Percentiles rank a stretch among this genome's conserved stretches.
Evolutionary conservation across 1,284 basidiomycete genomes (phyloP).

Genomic region (Irpex lacteus): DNA sequence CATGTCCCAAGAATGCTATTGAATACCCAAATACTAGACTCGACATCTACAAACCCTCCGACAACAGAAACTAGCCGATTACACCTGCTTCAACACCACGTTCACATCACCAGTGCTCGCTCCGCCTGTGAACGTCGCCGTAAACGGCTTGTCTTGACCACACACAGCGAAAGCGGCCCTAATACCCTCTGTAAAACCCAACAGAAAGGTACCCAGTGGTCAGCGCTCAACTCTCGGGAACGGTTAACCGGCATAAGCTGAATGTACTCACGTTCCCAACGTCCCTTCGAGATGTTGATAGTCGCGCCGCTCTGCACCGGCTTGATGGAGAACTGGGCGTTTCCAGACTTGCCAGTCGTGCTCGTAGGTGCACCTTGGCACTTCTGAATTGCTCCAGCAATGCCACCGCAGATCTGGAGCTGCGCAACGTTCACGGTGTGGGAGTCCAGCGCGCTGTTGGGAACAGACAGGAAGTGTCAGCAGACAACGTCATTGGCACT

Average conservation of each 20-base stretch:
- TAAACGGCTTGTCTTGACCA: conserved; percentile 30
- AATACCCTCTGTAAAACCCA: conserved; percentile 22
- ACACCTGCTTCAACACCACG: conserved; percentile 13
- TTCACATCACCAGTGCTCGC: conserved; percentile 28
- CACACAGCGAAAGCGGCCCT: conserved; percentile 29
- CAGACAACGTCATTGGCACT: neutral
- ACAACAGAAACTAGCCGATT: neutral
- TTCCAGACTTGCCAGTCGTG: conserved; percentile 26
- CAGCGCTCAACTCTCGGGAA: too few species aligned
- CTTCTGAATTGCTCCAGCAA: conserved; percentile 30
- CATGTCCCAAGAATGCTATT: neutral
- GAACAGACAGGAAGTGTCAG: neutral
- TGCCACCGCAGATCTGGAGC: conserved; percentile 32
- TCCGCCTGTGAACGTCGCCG: conserved; percentile 29
- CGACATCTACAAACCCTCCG: neutral
- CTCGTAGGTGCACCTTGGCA: conserved; percentile 30
- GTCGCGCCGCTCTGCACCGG: conserved; percentile 26
- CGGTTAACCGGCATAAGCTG: too few species aligned
- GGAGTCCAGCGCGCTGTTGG: conserved; percentile 26
- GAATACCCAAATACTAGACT: neutral
- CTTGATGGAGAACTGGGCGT: conserved; percentile 27
- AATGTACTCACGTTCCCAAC: conserved; percentile 26
- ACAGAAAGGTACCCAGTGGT: neutral
- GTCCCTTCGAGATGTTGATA: conserved; percentile 34
- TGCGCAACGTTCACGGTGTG: conserved; percentile 32